Base-by-base conservation (phyloP, 2,329 filamentous ascomycete species). In the Parastagonospora avenae region DNA sequence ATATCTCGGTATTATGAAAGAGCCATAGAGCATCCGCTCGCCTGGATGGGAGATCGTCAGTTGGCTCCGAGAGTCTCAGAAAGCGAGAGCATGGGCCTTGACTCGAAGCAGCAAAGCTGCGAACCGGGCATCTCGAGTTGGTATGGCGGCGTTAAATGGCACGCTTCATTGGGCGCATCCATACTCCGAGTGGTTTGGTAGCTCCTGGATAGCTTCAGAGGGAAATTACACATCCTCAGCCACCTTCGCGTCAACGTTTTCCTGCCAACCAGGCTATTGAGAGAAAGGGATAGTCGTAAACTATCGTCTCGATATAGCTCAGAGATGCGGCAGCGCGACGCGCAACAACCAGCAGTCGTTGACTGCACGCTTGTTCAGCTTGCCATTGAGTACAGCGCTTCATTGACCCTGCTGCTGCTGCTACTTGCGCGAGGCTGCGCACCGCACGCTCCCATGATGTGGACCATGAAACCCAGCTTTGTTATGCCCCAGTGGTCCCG, bases 141-240 rank as follows among this genome's bases (percentile, higher is more conserved):
- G 49, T 54, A 48, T 59, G 52, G 59, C 55, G 62, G 66, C 65
- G 58, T 65, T 61, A 66, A 64, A 66, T 55, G 53, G 60, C 49
- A 52, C 49, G 40, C 42, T 52, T 55, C n/a, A 32, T 62, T 56
- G 48, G 57, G 55, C 52, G 47, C 37, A 49, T 42, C 61, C 60
- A 59, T 60, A 36, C 62, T 61, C 42, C 42, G 53, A 58, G 37
- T 44, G 57, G 65, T 50, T 59, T 63, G 55, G 59, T 46, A 40
- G 45, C 49, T 54, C 46, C 54, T 54, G 35, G 54, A 38, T 51
- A 52, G 28, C 40, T 47, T 44, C 42, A 46, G 45, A 30, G 50
- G 57, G 68, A 70, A 59, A 72, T 72, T 73, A 55, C 62, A 50
- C 41, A 24, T 54, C 52, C 54, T 57, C 58, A 61, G 66, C 64